phyloP scores from a whole-genome alignment of 1,139 yeast genomes.

The Torulaspora pretoriensis region DNA sequence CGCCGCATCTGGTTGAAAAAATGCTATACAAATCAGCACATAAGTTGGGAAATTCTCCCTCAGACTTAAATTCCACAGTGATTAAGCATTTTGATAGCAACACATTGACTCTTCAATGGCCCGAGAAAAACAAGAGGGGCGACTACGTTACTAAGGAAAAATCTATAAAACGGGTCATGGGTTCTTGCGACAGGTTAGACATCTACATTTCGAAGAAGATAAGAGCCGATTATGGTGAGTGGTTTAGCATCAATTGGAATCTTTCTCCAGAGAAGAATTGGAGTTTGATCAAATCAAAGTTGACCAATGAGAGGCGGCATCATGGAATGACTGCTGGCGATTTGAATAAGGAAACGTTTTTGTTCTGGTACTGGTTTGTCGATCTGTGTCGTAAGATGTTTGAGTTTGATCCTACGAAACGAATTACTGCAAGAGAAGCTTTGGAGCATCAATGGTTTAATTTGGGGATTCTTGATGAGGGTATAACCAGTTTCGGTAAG shows the following conservation, averaged over 20 bases:
- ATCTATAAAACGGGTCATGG: slow-evolving; percentile 33
- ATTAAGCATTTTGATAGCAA: slow-evolving; percentile 32
- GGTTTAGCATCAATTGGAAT: slow-evolving; percentile 33
- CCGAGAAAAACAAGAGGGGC: slow-evolving; percentile 31
- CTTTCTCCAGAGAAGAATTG: slow-evolving; percentile 34
- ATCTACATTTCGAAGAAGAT: slow-evolving; percentile 28
- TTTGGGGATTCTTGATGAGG: slow-evolving; percentile 72
- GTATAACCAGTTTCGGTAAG: slow-evolving; percentile 31
- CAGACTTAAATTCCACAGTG: slow-evolving; percentile 33
- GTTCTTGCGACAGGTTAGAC: slow-evolving; percentile 33
- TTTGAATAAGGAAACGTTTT: slow-evolving; percentile 47
- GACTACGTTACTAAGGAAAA: slow-evolving; percentile 30
- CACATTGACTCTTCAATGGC: slow-evolving; percentile 30
- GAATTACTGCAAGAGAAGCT: slow-evolving; percentile 67
- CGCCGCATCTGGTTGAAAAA: slow-evolving; percentile 34
- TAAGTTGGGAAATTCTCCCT: slow-evolving; percentile 33
- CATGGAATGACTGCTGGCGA: slow-evolving; percentile 19
- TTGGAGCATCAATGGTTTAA: slow-evolving; percentile 75
- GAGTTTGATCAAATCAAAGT: slow-evolving; percentile 24
- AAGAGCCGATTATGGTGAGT: slow-evolving; percentile 29
- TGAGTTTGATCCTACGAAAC: slow-evolving; percentile 56
- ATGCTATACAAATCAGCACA: slow-evolving; percentile 34
- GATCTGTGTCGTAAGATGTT: slow-evolving; percentile 61
- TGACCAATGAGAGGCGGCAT: slow-evolving; percentile 17
- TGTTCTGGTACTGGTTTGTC: slow-evolving; percentile 73